Evolutionary conservation across 1,139 yeast genomes (phyloP).

Genomic region (Candida freyschussii): DNA sequence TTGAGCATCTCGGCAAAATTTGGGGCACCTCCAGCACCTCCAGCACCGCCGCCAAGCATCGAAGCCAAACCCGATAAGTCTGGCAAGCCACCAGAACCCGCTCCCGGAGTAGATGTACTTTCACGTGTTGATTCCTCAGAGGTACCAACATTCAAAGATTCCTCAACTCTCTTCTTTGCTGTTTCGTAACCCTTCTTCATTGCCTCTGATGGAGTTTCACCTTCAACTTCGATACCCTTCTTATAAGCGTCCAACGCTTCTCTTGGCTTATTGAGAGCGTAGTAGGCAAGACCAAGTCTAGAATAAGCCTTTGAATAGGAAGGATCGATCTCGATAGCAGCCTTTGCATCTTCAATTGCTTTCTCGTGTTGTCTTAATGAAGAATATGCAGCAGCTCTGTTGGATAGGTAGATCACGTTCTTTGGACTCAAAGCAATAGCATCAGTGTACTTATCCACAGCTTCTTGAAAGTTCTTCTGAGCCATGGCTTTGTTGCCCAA

Average conservation of each 20-base stretch:
- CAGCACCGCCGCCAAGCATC: conserved; percentile 56
- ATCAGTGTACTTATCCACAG: conserved; percentile 70
- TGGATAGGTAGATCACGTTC: conserved; percentile 83
- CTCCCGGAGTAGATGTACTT: conserved; percentile 23
- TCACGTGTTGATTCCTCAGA: conserved; percentile 23
- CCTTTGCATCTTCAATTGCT: conserved; percentile 81
- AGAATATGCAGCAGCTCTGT: conserved; percentile 96
- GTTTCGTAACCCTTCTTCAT: conserved; percentile 94
- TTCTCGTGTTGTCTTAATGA: conserved; percentile 67
- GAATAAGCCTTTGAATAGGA: conserved; percentile 89
- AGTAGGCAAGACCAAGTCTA: conserved; percentile 88
- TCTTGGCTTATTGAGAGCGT: conserved; percentile 83
- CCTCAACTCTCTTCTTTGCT: conserved; percentile 80
- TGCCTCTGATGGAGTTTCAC: conserved; percentile 77
- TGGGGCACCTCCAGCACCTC: conserved; percentile 62
- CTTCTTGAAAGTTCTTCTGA: conserved; percentile 60
- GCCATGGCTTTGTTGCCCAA: conserved; percentile 94
- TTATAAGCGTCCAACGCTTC: conserved; percentile 90
- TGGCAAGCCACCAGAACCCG: conserved; percentile 59
- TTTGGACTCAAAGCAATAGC: conserved; percentile 71
- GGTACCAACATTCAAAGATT: conserved; percentile 47
- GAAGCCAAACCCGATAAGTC: conserved; percentile 50
- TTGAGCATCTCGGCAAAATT: conserved; percentile 58
- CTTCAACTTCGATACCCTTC: conserved; percentile 82
- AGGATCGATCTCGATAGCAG: conserved; percentile 75